Evolutionary conservation across 768 basidiomycete species (phyloP).

Genomic region (Naganishia antarctica): DNA sequence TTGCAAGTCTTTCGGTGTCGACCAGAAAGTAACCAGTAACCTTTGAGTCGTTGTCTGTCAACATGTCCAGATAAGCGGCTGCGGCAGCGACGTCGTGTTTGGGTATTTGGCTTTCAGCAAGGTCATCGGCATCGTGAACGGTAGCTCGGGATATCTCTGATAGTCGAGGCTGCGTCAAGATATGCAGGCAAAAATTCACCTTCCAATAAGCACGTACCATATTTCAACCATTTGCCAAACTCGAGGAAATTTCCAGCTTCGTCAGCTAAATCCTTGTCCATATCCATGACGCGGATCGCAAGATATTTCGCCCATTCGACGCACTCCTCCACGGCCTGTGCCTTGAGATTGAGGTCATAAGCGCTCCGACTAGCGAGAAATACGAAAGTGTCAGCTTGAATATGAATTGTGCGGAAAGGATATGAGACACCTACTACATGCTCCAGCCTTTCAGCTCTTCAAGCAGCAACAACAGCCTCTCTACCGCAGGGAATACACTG

Average conservation of each 20-base stretch:
- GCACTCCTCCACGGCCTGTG: background rate
- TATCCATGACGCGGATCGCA: constrained; percentile 18
- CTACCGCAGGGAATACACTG: constrained; percentile 18
- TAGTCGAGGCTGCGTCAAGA: background rate
- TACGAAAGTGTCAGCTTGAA: background rate
- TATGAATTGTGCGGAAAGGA: too few relatives aligned
- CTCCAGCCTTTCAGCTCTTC: constrained; percentile 20
- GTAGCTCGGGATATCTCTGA: constrained; percentile 11
- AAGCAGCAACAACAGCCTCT: constrained; percentile 19
- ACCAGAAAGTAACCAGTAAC: background rate
- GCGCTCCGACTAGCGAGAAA: constrained; percentile 7
- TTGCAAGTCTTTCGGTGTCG: constrained; percentile 3
- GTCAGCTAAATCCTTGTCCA: constrained; percentile 12
- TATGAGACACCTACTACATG: constrained; percentile 2
- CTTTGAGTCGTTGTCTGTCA: background rate
- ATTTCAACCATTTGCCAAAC: constrained; percentile 24
- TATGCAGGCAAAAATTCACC: background rate
- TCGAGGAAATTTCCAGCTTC: constrained; percentile 16
- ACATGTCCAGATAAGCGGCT: constrained; percentile 3
- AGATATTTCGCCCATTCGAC: constrained; percentile 21
- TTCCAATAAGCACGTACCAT: constrained; percentile 5
- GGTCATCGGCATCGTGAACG: background rate
- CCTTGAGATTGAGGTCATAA: constrained; percentile 8
- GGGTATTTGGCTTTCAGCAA: background rate
- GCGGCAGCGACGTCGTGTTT: constrained; percentile 9